Evolutionary conservation across 140 eudicot species (phyloP).

Genomic region (Cichorium intybus): DNA sequence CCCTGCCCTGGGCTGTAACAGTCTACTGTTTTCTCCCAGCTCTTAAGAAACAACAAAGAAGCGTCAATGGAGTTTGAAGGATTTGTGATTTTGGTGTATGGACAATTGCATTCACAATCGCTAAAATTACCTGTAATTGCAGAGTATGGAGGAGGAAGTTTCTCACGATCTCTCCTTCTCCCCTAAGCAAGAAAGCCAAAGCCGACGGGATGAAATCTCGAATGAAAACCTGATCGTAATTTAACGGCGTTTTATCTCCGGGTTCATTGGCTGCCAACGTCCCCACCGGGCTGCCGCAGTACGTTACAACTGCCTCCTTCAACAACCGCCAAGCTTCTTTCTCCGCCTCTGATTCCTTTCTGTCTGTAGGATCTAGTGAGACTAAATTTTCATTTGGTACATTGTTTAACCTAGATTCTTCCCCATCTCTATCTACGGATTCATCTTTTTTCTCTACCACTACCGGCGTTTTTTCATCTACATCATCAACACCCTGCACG

Average conservation of each 20-base stretch:
- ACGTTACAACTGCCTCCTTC: slow-evolving; percentile 64
- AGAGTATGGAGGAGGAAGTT: slow-evolving; percentile 80
- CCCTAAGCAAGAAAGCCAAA: slow-evolving; percentile 84
- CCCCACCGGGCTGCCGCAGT: slow-evolving; percentile 86
- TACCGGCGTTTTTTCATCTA: slow-evolving; percentile 52
- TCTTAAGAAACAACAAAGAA: slow-evolving; percentile 37
- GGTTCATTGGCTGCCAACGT: slow-evolving; percentile 94
- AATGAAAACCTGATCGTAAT: slow-evolving; percentile 93
- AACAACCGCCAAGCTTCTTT: slow-evolving; percentile 93
- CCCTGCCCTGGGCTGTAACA: slow-evolving; percentile 98
- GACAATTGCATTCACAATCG: background rate
- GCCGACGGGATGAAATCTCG: slow-evolving; percentile 92
- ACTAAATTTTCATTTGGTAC: slow-evolving; percentile 14
- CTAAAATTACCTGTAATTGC: slow-evolving; percentile 74
- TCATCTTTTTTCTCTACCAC: slow-evolving; percentile 42
- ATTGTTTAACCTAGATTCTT: background rate
- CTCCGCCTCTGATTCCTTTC: slow-evolving; percentile 57
- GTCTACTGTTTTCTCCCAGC: slow-evolving; percentile 99
- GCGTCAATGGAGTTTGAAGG: background rate
- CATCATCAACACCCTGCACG: slow-evolving; percentile 69
- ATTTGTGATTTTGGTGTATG: background rate
- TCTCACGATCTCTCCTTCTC: slow-evolving; percentile 83
- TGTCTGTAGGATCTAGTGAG: slow-evolving; percentile 7
- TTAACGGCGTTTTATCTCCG: slow-evolving; percentile 62
- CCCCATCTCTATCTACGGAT: slow-evolving; percentile 3